A percentile compares a stretch with the other conserved stretches of the same genome.
These are phyloP conservation scores for Trametes cubensis DNA, from an alignment of 768 basidiomycete species.

Conservation along the genomic window DNA sequence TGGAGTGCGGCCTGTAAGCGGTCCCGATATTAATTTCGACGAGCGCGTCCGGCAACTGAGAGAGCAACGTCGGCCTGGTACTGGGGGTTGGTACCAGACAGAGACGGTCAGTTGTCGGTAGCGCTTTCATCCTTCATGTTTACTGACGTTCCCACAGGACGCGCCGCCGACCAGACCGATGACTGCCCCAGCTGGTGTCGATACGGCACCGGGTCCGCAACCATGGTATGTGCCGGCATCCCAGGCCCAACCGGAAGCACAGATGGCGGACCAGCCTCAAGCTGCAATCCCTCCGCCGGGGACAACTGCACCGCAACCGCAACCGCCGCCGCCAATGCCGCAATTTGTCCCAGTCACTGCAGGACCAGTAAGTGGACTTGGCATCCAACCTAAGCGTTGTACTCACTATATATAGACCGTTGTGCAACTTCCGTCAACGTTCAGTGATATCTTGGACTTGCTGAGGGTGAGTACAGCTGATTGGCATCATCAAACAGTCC, in stretches of 20 bases:
- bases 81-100: constrained; percentile 18
- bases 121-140: background rate
- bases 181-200: constrained; percentile 7
- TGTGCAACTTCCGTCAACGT: constrained; percentile 61
- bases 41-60: constrained; percentile 20
- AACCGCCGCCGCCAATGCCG: constrained; percentile 2
- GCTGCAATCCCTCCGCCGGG: background rate
- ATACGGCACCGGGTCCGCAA: background rate
- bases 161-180: background rate
- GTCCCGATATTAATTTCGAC: constrained; percentile 20
- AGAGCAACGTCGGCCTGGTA: constrained; percentile 20
- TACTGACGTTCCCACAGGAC: constrained; percentile 4
- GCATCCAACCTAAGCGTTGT: background rate
- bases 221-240: background rate
- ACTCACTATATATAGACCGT: constrained; percentile 45
- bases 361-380: constrained; percentile 51
- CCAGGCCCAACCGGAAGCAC: no score
- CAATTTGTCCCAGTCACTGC: constrained; percentile 30
- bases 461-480: constrained; percentile 52
- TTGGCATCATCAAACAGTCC: background rate
- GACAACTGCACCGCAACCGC: constrained; percentile 11
- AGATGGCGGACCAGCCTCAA: background rate
- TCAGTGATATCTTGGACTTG: constrained; percentile 71
- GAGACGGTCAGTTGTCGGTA: constrained; percentile 12
- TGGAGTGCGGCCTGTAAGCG: constrained; percentile 10